A percentile compares a stretch with the other conserved stretches of the same genome.
phyloP scores from a whole-genome alignment of 2,329 filamentous ascomycete genomes.

The Monilinia fructigena region DNA sequence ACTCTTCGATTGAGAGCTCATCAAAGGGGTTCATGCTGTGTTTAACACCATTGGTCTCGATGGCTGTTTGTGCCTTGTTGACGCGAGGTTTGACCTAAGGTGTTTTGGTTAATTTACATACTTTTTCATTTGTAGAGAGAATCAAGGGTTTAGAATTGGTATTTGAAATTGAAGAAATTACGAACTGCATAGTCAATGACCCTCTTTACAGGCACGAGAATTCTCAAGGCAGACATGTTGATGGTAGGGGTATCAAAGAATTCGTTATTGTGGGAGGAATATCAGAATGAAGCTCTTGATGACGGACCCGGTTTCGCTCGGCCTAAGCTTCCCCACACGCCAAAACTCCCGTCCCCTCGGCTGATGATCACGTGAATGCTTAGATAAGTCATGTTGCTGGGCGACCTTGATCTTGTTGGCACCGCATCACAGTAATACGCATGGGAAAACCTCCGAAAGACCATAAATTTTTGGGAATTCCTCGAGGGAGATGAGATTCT shows the following conservation, averaged over 20 bases:
- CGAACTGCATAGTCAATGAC: slow-evolving; percentile 80
- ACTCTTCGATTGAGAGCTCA: slow-evolving; percentile 96
- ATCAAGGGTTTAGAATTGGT: background rate
- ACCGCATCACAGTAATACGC: no score
- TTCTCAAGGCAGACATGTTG: slow-evolving; percentile 64
- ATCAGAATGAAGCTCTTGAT: slow-evolving; percentile 17
- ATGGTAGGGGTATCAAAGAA: background rate
- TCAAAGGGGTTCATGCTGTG: slow-evolving; percentile 99
- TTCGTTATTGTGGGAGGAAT: slow-evolving; percentile 8
- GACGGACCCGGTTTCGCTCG: slow-evolving; percentile 19
- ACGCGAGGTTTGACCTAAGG: slow-evolving; percentile 65
- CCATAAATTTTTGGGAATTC: no score
- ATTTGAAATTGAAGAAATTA: background rate
- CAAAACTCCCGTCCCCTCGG: slow-evolving; percentile 16
- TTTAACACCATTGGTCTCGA: slow-evolving; percentile 91
- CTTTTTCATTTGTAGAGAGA: background rate
- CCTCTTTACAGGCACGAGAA: slow-evolving; percentile 78
- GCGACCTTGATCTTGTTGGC: no score
- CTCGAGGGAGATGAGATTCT: no score
- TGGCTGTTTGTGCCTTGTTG: slow-evolving; percentile 74
- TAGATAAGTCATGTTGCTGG: background rate
- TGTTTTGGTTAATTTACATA: slow-evolving; percentile 4
- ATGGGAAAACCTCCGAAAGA: no score
- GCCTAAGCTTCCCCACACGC: slow-evolving; percentile 19
- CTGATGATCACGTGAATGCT: slow-evolving; percentile 3